Evolutionary conservation across 768 basidiomycete genomes (phyloP), one percentile per base, ranked within the genome.

Genomic region (Amanita thiersii): DNA sequence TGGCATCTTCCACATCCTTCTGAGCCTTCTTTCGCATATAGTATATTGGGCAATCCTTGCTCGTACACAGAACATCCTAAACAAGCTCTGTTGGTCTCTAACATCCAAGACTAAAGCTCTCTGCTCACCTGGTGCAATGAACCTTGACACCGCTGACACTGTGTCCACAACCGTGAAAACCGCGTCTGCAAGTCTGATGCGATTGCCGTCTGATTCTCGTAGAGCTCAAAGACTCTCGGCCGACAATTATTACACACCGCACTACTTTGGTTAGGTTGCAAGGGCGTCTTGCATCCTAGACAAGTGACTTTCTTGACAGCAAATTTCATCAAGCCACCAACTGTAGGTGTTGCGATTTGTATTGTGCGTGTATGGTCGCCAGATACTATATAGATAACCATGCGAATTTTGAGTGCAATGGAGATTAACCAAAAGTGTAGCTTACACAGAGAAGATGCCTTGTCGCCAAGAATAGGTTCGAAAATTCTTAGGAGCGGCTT

Each of bases 21-120:
- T 98, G 96, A 6, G 93, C 83, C 55, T 97, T 97, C 67, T 97
- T 97, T 31, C 96, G 69, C 83, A 96, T 91, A 58, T 99, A 99
- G 63, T 93, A 99, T 46, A 98, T 98, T 0, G 96, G 96, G 52
- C 96, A 99, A 62, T 99, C 96, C 56, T 88, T 93, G 56, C 88
- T 92, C 0, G 89, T 86, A 56, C 94, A 99, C 20, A 99, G 68
- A 6, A 98, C 96, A 56, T 99, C 96, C 88, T 96, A 38, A 38
- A 7, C 18, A 34, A 17, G 17, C 11, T 33, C 42, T 34, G 43
- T 19, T 32, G 31, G 29, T 11, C 18, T 18, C 9, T 25, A 3
- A 35, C 48, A 23, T 5, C 11, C 10, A 10, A 19, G 37, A 15
- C 10, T 40, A 9, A 35, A 3, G 32, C 11, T 20, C 1, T 20